Base-by-base conservation (phyloP, 2,329 filamentous ascomycete species). In the Fusarium pseudocircinatum region DNA sequence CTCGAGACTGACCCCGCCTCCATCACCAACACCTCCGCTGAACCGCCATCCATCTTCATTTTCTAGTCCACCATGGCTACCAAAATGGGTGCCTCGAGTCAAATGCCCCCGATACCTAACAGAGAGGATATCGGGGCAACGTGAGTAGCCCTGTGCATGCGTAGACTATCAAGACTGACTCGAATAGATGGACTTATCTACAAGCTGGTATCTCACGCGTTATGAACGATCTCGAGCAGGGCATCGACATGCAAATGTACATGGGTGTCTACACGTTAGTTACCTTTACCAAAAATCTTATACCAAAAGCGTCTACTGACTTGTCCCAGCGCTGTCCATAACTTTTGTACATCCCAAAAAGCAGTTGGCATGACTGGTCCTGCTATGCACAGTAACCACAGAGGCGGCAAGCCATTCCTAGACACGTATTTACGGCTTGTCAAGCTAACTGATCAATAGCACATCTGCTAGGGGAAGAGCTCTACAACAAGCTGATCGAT, bases 311-410 rank as follows among this genome's bases (percentile, higher is more conserved):
- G 13, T 8, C 60, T 60, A 46, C 84, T 89, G 75, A 89, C 79
- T 26, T 43, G 50, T 50, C 56, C 62, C 81, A 95, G 88, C 60
- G 95, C 95, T 69, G 96, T 99, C 56, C 96, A 99, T 85, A 98
- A 99, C 85, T 99, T 99, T 83, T 99, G 96, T 83, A 99, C 96
- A 63, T 97, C 96, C 30, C 96, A 98, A 83, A 98, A 98, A 82
- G 94, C 94, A 2, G 91, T 95, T 49, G 89, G 90, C n/a, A 87
- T 89, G 59, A 84, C 83, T 20, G 79, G 80, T 20, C 80, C 82
- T n/a, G 78, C 80, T 30, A 82, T 82, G 79, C 80, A 82, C n/a
- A 78, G 79, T 6, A 82, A 79, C 64, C 80, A 85, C 78, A 81
- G 82, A 72, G 95, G 95, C 82, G 94, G 94, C 91, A 85, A 50